Evolutionary conservation across 306 rosid species (phyloP), one percentile per base, ranked within the genome.

Genomic region (Ochetophila trinervis): DNA sequence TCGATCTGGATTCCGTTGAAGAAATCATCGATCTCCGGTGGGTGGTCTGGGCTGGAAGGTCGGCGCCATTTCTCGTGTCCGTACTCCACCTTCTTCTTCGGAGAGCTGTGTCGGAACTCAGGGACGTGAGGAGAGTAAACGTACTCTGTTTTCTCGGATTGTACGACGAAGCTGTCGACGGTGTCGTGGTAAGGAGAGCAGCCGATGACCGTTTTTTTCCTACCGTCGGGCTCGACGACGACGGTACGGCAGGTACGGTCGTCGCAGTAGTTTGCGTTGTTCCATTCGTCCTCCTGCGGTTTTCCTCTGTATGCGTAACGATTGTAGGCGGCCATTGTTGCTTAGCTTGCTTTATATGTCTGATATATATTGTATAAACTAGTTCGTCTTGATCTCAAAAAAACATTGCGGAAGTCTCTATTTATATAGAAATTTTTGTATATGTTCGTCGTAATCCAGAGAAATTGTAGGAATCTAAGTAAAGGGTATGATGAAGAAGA

Each of bases 301-400:
- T 49, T 57, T 1, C 18, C 19, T 48, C 36, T 59, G 56, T 74
- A 66, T 1, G 50, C 5, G 24, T 35, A 73, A 24, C 74, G 72
- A 69, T 8, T 12, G 12, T 52, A 82, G 69, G 40, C 53, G 4
- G 57, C 75, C 96, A 89, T 89, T 53, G 32, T 27, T 40, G 57
- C 42, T 54, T 52, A 49, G 23, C 24, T 60, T 48, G 45, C 3
- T 12, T 40, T 8, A 12, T 40, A 40, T 12, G 6, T 37, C 0
- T 10, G 10, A 40, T 8, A 5, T 8, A 36, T 12, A 8, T 8
- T 12, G 10, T 40, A 10, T 9, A 12, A 40, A 40, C 45, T 40
- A 40, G 1, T 40, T 40, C 32, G 32, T 40, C 45, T 40, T 40
- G 12, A 9, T 9, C 3, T 40, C 8, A 2, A 40, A 40, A 40